Conservation (phyloP, 2,329 filamentous ascomycete species). For the Colletotrichum scovillei region DNA sequence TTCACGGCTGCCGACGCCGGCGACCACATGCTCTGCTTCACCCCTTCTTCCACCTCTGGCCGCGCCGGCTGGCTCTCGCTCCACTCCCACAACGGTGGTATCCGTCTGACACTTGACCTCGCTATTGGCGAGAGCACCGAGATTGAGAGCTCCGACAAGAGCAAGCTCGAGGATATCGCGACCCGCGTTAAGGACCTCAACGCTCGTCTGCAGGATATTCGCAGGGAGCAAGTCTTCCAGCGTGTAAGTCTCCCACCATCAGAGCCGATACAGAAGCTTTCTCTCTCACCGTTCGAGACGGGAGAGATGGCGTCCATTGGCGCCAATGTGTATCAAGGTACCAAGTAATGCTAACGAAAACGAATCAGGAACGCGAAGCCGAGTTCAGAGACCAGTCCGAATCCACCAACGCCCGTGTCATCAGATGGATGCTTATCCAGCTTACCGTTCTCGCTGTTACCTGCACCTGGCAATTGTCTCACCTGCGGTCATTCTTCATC, state of each 20-base stretch:
- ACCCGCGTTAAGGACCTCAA: constrained; percentile 92
- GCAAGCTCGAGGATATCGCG: constrained; percentile 90
- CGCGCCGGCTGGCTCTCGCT: constrained; percentile 78
- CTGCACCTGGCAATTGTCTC: constrained; percentile 96
- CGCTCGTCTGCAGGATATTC: constrained; percentile 85
- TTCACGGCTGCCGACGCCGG: constrained; percentile 96
- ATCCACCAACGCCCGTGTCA: constrained; percentile 88
- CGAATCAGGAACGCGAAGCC: constrained; percentile 86
- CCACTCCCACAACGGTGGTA: constrained; percentile 75
- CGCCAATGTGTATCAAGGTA: background rate
- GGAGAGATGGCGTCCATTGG: background rate
- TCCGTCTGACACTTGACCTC: constrained; percentile 88
- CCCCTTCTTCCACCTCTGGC: constrained; percentile 79
- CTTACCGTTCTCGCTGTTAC: constrained; percentile 85
- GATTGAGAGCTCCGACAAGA: constrained; percentile 94
- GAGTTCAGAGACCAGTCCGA: constrained; percentile 99
- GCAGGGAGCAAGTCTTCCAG: constrained; percentile 96
- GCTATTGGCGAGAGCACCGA: constrained; percentile 94
- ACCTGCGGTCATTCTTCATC: constrained; percentile 98
- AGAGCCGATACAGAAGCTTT: background rate
- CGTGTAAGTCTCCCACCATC: constrained; percentile 66
- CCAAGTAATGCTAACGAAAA: background rate
- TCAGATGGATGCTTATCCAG: constrained; percentile 95
- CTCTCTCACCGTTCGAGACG: no score
- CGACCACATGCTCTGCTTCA: constrained; percentile 96